These are phyloP conservation scores for Moesziomyces sp. DNA, from an alignment of 1,284 basidiomycete genomes.

Conservation along the genomic window DNA sequence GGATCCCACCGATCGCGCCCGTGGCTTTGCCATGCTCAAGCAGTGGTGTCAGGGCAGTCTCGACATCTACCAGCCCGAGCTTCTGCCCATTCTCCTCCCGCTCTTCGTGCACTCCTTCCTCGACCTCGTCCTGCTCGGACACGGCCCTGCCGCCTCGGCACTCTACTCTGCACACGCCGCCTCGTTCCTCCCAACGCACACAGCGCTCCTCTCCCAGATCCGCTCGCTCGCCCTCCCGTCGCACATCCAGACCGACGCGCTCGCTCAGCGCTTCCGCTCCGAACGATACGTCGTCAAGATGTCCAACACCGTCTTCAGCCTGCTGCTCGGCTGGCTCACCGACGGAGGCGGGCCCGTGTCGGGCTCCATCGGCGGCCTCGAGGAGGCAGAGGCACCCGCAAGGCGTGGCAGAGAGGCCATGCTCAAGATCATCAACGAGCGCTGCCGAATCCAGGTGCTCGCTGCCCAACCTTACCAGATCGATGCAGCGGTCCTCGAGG, in stretches of 20 bases:
- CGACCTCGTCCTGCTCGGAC: constrained; percentile 89
- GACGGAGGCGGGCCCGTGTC: constrained; percentile 87
- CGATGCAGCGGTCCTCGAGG: constrained; percentile 58
- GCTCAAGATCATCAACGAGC: constrained; percentile 92
- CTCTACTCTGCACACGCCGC: constrained; percentile 81
- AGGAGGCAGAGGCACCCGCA: constrained; percentile 68
- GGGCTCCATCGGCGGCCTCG: constrained; percentile 83
- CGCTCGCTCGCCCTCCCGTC: constrained; percentile 83
- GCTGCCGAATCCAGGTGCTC: constrained; percentile 81
- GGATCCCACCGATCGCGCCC: constrained; percentile 88
- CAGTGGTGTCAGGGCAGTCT: constrained; percentile 91
- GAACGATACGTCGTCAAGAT: constrained; percentile 92
- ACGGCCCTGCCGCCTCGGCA: constrained; percentile 79
- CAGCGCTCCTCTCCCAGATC: constrained; percentile 80
- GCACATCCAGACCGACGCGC: constrained; percentile 81
- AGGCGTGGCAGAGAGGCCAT: constrained; percentile 77
- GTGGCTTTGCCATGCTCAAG: constrained; percentile 86
- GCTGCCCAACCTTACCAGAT: constrained; percentile 59
- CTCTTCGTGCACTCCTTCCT: constrained; percentile 98
- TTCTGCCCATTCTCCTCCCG: constrained; percentile 90
- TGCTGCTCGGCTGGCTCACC: constrained; percentile 94
- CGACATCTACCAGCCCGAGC: constrained; percentile 88
- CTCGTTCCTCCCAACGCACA: constrained; percentile 78
- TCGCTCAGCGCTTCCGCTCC: constrained; percentile 84
- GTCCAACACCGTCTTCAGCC: constrained; percentile 88